phyloP scores from a whole-genome alignment of 257 asterid genomes.

The Capsicum pubescens region DNA sequence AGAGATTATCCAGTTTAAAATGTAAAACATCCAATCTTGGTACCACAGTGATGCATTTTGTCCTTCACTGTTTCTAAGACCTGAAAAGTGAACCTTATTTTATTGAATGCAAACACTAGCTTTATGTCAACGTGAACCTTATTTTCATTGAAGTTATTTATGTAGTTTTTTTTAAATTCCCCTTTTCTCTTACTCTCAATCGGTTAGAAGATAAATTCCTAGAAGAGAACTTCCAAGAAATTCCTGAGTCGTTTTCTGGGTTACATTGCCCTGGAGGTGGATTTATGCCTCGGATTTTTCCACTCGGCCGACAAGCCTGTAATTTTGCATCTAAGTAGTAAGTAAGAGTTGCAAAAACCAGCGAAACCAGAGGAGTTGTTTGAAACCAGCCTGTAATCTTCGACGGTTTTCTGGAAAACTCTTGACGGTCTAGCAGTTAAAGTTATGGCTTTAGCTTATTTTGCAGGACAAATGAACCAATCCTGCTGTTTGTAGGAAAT shows the following conservation, averaged over 20 bases:
- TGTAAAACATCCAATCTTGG: neutral
- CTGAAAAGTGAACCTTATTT: no score
- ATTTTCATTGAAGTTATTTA: neutral
- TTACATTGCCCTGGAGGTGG: slow-evolving; percentile 58
- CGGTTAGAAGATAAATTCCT: neutral
- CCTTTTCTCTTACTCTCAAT: neutral
- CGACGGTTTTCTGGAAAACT: neutral
- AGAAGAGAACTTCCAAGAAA: neutral
- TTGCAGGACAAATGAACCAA: neutral
- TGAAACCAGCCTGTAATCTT: neutral
- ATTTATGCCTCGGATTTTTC: slow-evolving; percentile 39
- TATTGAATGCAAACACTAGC: no score
- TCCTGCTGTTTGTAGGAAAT: slow-evolving; percentile 8
- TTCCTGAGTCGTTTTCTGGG: slow-evolving; percentile 41
- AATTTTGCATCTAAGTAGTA: neutral
- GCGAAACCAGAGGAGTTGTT: slow-evolving; percentile 1
- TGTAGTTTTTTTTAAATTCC: neutral
- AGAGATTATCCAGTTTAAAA: neutral
- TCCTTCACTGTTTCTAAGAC: neutral
- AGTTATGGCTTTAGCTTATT: slow-evolving; percentile 11
- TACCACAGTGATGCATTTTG: neutral
- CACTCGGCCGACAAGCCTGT: slow-evolving; percentile 46
- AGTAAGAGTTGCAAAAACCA: slow-evolving; percentile 27
- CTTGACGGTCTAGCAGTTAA: slow-evolving; percentile 1
- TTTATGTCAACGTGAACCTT: neutral